Evolutionary conservation across 2,329 filamentous ascomycete genomes (phyloP).

Genomic region (Fusarium poae): DNA sequence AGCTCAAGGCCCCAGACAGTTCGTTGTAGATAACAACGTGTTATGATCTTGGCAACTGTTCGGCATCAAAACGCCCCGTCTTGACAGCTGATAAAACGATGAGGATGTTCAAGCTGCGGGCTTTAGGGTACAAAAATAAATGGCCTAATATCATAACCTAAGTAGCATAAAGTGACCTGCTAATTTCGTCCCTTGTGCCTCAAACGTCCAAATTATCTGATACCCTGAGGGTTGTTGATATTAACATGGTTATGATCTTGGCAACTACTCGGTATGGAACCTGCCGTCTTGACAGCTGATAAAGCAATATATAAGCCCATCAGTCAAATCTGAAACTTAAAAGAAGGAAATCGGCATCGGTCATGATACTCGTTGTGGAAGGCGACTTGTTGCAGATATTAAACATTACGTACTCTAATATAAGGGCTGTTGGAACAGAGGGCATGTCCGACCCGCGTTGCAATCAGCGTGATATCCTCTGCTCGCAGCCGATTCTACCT

Average conservation of each 20-base stretch:
- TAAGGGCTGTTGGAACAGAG: neutral
- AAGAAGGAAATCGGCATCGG: neutral
- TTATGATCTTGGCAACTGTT: too few species aligned
- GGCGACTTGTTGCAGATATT: neutral
- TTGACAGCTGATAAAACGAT: too few species aligned
- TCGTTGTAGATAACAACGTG: neutral
- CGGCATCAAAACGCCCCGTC: too few species aligned
- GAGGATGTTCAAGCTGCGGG: too few species aligned
- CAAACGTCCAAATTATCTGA: too few species aligned
- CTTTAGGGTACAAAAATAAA: too few species aligned
- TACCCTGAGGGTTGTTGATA: neutral
- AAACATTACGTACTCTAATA: slow-evolving; percentile 7
- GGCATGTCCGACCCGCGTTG: neutral
- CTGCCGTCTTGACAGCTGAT: neutral
- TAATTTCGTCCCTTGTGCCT: too few species aligned
- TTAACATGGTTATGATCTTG: neutral
- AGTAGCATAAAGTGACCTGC: too few species aligned
- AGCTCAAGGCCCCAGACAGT: neutral
- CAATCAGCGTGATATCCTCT: slow-evolving; percentile 62
- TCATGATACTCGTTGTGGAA: neutral
- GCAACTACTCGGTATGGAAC: neutral
- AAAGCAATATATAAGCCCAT: neutral
- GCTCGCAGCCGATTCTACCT: slow-evolving; percentile 85
- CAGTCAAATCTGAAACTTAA: neutral
- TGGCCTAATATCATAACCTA: too few species aligned